These are phyloP conservation scores for Xanthoceras sorbifolium DNA, from an alignment of 345 rosid genomes.

Conservation along the genomic window DNA sequence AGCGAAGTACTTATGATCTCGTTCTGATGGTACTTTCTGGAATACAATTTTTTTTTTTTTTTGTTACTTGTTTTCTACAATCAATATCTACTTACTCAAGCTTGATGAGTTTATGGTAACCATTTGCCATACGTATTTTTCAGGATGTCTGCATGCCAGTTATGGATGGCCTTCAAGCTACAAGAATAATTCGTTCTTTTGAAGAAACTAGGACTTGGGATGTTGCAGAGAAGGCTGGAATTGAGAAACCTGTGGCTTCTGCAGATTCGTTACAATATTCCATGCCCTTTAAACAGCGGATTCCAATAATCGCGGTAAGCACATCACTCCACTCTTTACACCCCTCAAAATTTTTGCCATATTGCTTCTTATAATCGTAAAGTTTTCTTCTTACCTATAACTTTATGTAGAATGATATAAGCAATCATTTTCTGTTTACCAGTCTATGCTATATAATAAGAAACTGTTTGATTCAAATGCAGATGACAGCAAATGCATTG, in stretches of 20 bases:
- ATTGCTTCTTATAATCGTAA: too few species aligned
- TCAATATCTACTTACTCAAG: neutral
- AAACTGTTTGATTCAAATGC: constrained; percentile 26
- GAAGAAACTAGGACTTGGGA: constrained; percentile 88
- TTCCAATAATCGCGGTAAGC: constrained; percentile 88
- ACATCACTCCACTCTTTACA: neutral
- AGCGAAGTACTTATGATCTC: constrained; percentile 58
- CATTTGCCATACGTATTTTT: constrained; percentile 8
- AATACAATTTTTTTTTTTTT: neutral
- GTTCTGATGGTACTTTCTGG: constrained; percentile 66
- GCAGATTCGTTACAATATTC: constrained; percentile 24
- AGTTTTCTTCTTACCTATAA: too few species aligned
- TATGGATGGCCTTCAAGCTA: constrained; percentile 91
- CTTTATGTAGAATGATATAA: neutral
- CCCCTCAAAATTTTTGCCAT: neutral
- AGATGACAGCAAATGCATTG: constrained; percentile 96
- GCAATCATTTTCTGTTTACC: neutral
- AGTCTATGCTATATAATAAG: neutral
- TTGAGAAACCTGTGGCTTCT: constrained; percentile 39
- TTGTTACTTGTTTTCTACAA: neutral
- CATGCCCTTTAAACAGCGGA: constrained; percentile 32
- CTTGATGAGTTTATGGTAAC: constrained; percentile 1
- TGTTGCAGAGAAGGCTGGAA: constrained; percentile 71
- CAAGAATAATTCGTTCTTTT: constrained; percentile 81
- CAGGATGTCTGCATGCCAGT: constrained; percentile 99